Base-by-base conservation (phyloP, 495 filamentous ascomycete species). In the Penicillium bialowiezense region DNA sequence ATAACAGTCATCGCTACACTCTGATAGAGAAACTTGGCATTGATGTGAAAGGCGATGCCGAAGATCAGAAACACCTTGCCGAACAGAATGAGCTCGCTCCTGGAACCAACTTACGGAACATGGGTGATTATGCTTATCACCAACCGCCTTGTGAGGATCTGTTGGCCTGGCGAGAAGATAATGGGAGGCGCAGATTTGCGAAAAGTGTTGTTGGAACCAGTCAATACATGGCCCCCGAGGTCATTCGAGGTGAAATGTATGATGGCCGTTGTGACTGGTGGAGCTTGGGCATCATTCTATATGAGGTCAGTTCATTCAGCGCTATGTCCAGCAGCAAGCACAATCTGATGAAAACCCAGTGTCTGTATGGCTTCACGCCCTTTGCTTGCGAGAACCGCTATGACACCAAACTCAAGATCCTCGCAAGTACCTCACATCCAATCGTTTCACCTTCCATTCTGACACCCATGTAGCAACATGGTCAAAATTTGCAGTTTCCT, bases 161-260 rank as follows among this genome's bases (percentile, higher is more conserved):
- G 39, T 68, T 96, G 18, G 80, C 82, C 50, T 92, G 88, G 85
- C 81, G 90, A 23, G 87, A 96, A 62, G 81, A 81, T 6, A 82
- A 79, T 35, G 82, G 89, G 9, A 87, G 81, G 55, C 80, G 91
- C 29, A 78, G 79, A 33, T 75, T 89, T 37, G 91, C 92, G 7
- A 79, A 82, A 44, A 95, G 89, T 53, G 82, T 95, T n/a, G 90
- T 97, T 29, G 92, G 92, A 3, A 97, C 92, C 1, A 95, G 90
- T 62, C 92, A 96, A 67, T 97, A 96, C 68, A 96, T 96, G 92
- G 92, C 92, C 1, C 92, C 92, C 3, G 92, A 96, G 68, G 87
- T 97, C 23, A 84, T 96, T 48, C 74, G 83, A 50, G 92, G 89
- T 15, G 79, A 90, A 41, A 68, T 76, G 21, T 96, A 97, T 62